Evolutionary conservation across 768 basidiomycete species (phyloP).

Genomic region (Xanthoconium purpureum): DNA sequence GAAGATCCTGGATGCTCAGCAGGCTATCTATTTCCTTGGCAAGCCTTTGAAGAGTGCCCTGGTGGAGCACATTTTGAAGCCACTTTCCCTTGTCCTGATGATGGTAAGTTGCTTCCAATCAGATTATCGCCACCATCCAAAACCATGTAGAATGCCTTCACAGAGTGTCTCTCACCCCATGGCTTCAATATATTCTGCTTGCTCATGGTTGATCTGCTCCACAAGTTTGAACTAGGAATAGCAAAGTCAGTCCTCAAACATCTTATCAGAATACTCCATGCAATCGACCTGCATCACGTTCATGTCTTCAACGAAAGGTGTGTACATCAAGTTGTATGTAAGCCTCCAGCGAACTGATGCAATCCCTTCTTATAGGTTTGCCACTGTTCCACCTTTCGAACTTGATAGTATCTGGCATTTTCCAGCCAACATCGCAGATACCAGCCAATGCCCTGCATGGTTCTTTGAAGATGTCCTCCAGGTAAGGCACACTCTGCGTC

Average conservation of each 20-base stretch:
- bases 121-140: not conserved
- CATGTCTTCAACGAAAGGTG: not conserved
- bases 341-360: too few relatives aligned
- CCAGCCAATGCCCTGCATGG: conserved; percentile 30
- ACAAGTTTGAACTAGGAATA: not conserved
- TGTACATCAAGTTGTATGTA: not conserved
- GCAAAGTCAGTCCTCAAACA: not conserved
- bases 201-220: not conserved
- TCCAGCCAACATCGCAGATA: conserved; percentile 33
- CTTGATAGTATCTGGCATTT: conserved; percentile 36
- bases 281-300: not conserved
- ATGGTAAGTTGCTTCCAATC: not conserved
- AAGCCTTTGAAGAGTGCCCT: not conserved
- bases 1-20: not conserved
- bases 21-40: not conserved
- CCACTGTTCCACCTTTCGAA: not conserved
- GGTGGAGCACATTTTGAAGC: not conserved
- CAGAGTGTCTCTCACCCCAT: not conserved
- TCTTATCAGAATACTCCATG: not conserved
- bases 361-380: not conserved
- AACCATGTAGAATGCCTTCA: not conserved
- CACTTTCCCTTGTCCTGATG: not conserved
- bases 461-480: conserved; percentile 14
- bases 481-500: not conserved
- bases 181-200: not conserved